Evolutionary conservation across 345 rosid genomes (phyloP).

Genomic region (Arabis hirsuta): DNA sequence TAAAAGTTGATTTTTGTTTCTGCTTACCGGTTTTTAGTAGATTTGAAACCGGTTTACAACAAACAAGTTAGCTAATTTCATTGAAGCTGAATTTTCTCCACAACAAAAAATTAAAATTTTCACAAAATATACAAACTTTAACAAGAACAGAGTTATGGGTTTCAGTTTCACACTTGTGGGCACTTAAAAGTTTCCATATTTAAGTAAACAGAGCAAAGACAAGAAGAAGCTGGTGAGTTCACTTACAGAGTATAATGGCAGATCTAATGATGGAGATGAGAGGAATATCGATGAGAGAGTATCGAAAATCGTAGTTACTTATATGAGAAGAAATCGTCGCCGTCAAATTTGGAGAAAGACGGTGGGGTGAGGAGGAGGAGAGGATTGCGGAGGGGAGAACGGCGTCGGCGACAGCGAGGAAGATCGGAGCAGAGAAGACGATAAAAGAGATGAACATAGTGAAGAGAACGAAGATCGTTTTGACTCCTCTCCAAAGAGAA

Average conservation of each 20-base stretch:
- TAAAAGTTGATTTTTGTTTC: no score
- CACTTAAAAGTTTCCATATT: constrained; percentile 9
- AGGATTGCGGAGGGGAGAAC: constrained; percentile 80
- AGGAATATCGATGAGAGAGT: constrained; percentile 85
- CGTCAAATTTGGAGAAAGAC: constrained; percentile 24
- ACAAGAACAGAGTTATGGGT: constrained; percentile 25
- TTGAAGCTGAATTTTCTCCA: not conserved
- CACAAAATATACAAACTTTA: not conserved
- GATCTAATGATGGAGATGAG: constrained; percentile 83
- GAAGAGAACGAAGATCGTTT: constrained; percentile 75
- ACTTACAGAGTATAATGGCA: constrained; percentile 86
- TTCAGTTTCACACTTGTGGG: not conserved
- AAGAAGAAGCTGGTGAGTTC: not conserved
- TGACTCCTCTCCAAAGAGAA: constrained; percentile 59
- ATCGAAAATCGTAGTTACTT: constrained; percentile 65
- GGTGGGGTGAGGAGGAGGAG: constrained; percentile 55
- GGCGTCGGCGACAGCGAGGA: constrained; percentile 76
- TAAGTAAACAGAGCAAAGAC: not conserved
- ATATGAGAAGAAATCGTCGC: constrained; percentile 38
- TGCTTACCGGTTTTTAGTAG: no score
- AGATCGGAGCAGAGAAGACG: constrained; percentile 81
- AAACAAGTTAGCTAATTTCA: no score
- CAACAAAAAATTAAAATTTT: not conserved
- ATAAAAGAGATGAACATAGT: constrained; percentile 76
- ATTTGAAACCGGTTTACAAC: no score